phyloP scores from a whole-genome alignment of 495 filamentous ascomycete species.

The Podospora conica region DNA sequence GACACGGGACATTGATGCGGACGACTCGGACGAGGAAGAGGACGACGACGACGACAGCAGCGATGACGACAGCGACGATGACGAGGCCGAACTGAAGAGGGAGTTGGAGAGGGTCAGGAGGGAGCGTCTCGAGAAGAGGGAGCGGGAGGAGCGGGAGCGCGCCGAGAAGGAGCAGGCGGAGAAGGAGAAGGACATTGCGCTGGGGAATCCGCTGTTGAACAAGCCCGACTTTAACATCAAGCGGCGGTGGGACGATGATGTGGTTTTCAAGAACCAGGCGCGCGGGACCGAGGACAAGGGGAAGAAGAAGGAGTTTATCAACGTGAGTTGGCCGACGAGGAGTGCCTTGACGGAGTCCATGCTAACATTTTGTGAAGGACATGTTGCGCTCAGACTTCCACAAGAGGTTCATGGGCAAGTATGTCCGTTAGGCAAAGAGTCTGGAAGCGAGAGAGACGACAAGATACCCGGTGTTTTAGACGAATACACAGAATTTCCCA shows the following conservation, averaged over 20 bases:
- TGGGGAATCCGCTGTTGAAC: constrained; percentile 89
- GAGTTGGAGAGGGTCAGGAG: constrained; percentile 93
- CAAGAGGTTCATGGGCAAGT: constrained; percentile 89
- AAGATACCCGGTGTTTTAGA: neutral
- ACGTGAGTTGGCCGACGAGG: constrained; percentile 47
- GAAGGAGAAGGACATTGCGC: constrained; percentile 80
- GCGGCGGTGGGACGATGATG: constrained; percentile 94
- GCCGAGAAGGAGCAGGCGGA: constrained; percentile 72
- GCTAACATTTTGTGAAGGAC: constrained; percentile 49
- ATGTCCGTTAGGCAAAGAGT: constrained; percentile 34
- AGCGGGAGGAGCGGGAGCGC: constrained; percentile 76
- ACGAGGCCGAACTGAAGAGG: constrained; percentile 81
- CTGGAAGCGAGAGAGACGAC: neutral
- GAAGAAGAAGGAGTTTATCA: constrained; percentile 94
- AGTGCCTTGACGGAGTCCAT: neutral
- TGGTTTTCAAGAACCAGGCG: constrained; percentile 99
- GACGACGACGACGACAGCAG: constrained; percentile 57
- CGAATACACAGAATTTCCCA: neutral
- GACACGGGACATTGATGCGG: constrained; percentile 83
- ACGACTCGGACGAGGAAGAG: constrained; percentile 60
- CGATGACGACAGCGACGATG: constrained; percentile 73
- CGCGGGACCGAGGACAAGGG: constrained; percentile 86
- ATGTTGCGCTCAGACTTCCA: constrained; percentile 93
- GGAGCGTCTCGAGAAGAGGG: constrained; percentile 78
- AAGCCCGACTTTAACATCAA: constrained; percentile 65